These are phyloP conservation scores for Xylaria sp. DNA, from an alignment of 495 filamentous ascomycete species.

Conservation along the genomic window DNA sequence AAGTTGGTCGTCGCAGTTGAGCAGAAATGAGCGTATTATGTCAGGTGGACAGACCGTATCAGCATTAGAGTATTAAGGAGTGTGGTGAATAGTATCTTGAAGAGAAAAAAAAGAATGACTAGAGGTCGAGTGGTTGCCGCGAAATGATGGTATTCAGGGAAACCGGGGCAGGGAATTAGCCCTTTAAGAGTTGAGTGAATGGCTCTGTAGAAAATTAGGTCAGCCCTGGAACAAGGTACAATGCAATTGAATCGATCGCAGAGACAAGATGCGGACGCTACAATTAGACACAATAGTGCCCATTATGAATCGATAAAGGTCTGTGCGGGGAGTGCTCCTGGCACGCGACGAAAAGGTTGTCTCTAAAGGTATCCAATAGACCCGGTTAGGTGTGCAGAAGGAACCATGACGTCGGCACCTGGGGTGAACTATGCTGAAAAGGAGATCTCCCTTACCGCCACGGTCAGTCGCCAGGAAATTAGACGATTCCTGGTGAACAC, in stretches of 20 bases:
- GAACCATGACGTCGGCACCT: constrained; percentile 20
- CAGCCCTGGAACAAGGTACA: constrained; percentile 39
- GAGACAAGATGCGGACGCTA: constrained; percentile 39
- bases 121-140: constrained; percentile 50
- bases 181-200: constrained; percentile 43
- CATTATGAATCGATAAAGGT: constrained; percentile 38
- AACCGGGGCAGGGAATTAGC: constrained; percentile 50
- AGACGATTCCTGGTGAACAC: constrained; percentile 53
- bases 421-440: constrained; percentile 30
- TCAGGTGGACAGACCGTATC: constrained; percentile 47
- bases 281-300: constrained; percentile 38
- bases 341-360: constrained; percentile 39
- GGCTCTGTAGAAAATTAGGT: constrained; percentile 39
- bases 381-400: constrained; percentile 21
- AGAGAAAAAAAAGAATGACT: constrained; percentile 55
- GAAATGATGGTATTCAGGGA: constrained; percentile 42
- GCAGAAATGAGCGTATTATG: constrained; percentile 55
- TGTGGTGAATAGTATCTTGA: constrained; percentile 54
- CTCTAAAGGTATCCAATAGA: constrained; percentile 40
- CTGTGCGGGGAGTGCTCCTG: constrained; percentile 38
- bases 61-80: constrained; percentile 63
- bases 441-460: constrained; percentile 70
- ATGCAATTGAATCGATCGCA: constrained; percentile 32
- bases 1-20: constrained; percentile 49
- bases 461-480: constrained; percentile 62